phyloP scores from a whole-genome alignment of 192 early-diverging fungal genomes.

The Gaertneriomyces semiglobifer region DNA sequence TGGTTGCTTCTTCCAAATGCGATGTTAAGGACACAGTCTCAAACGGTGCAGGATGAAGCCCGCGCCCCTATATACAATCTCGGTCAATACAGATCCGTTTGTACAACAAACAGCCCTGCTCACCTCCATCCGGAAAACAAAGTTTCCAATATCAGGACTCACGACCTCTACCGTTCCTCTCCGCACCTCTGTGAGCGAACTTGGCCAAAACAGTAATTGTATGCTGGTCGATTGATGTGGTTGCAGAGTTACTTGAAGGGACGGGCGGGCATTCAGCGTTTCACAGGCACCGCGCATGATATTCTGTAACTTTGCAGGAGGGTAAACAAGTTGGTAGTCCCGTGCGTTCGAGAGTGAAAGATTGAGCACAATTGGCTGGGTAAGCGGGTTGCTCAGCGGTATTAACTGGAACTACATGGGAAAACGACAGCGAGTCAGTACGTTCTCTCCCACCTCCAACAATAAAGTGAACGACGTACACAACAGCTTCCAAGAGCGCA shows the following conservation, averaged over 20 bases:
- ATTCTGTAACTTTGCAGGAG: slow-evolving; percentile 2
- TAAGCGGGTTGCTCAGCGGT: slow-evolving; percentile 30
- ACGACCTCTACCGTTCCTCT: slow-evolving; percentile 12
- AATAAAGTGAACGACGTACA: slow-evolving; percentile 15
- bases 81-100: neutral
- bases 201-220: slow-evolving; percentile 53
- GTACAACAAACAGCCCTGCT: neutral
- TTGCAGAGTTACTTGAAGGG: slow-evolving; percentile 13
- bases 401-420: slow-evolving; percentile 24
- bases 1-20: slow-evolving; percentile 29
- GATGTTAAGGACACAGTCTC: slow-evolving; percentile 26
- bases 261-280: neutral
- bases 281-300: neutral
- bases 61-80: slow-evolving; percentile 30
- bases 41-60: slow-evolving; percentile 41
- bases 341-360: slow-evolving; percentile 33
- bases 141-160: slow-evolving; percentile 34
- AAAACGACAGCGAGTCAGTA: neutral
- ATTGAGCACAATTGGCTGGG: slow-evolving; percentile 12
- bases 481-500: slow-evolving; percentile 47
- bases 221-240: slow-evolving; percentile 35
- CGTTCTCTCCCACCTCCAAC: neutral
- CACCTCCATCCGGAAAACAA: slow-evolving; percentile 35
- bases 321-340: slow-evolving; percentile 40
- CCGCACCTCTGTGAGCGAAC: slow-evolving; percentile 36